Base-by-base conservation (phyloP, 495 filamentous ascomycete genomes). In the Penicillium salamii region DNA sequence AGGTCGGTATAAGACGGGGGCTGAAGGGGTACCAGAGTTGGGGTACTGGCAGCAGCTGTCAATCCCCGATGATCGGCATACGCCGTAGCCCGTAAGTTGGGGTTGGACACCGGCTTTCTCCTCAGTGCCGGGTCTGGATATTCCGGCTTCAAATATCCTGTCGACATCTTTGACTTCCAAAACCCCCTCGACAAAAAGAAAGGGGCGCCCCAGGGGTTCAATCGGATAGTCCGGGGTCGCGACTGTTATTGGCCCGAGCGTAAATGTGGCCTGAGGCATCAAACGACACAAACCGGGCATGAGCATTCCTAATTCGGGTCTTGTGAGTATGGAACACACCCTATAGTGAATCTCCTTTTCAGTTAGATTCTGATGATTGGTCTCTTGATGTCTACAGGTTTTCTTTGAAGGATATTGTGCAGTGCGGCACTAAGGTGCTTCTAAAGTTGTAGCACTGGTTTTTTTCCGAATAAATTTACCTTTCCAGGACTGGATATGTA, bases 101-200 rank as follows among this genome's bases (percentile, higher is more conserved):
- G 59, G 29, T 62, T 58, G 21, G 62, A 61, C 14, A 66, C 50
- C 13, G 62, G 62, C 42, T 66, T 66, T 7, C 62, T 59, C 18
- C 19, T 52, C 35, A 63, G 52, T 33, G 56, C 55, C 24, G 24
- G 14, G 39, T 57, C 59, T n/a, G 58, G 52, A n/a, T 31, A 9
- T 5, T 36, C 50, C 1, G 61, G 58, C 12, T 37, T 40, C 17
- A 62, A 26, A 31, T 43, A 50, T n/a, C n/a, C n/a, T 13, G 41
- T 21, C 23, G 60, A 55, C 60, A 63, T 63, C 9, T 13, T 50
- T 12, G 46, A 49, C 24, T 19, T n/a, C n/a, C n/a, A 38, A 18
- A 12, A 40, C 17, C 14, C 12, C 17, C 5, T 35, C 9, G 2
- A 20, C 9, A 1, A 37, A n/a, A 9, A 42, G 12, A 9, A 21